Conservation (phyloP, 2,329 filamentous ascomycete genomes). For the Zymoseptoria ardabiliae region DNA sequence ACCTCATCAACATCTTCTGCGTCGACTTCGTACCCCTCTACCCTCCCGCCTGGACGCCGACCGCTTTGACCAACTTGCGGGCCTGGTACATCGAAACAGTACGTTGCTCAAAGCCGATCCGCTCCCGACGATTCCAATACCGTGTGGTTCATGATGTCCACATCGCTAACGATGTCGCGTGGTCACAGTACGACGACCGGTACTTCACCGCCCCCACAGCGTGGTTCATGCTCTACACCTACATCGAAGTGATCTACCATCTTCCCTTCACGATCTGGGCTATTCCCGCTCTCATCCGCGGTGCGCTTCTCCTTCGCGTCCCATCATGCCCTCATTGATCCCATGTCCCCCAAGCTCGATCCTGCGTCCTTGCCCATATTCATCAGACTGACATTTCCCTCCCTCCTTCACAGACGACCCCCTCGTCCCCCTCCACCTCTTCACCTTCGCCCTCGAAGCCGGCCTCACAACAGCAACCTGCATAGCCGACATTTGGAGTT, state of each 20-base stretch:
- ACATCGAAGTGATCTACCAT: slow-evolving; percentile 54
- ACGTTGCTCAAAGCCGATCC: not conserved
- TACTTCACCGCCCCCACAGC: slow-evolving; percentile 54
- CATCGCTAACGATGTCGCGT: not conserved
- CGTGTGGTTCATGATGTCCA: not conserved
- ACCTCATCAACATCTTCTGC: slow-evolving; percentile 55
- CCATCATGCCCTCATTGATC: too few relatives aligned
- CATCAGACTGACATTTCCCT: too few relatives aligned
- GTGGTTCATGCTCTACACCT: slow-evolving; percentile 50
- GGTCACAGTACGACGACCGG: slow-evolving; percentile 48
- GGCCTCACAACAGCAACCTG: slow-evolving; percentile 57
- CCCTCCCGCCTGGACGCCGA: slow-evolving; percentile 44
- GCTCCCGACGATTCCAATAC: not conserved
- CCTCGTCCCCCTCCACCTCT: slow-evolving; percentile 51
- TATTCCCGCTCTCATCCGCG: slow-evolving; percentile 45
- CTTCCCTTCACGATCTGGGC: slow-evolving; percentile 55
- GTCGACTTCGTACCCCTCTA: slow-evolving; percentile 57
- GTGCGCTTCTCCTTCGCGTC: too few relatives aligned
- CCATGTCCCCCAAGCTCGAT: too few relatives aligned
- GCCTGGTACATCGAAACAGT: slow-evolving; percentile 50
- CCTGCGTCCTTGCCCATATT: too few relatives aligned
- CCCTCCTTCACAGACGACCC: slow-evolving; percentile 42
- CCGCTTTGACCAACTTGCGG: slow-evolving; percentile 45
- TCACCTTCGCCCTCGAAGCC: slow-evolving; percentile 53
- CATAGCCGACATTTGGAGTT: slow-evolving; percentile 53